Evolutionary conservation across 345 rosid genomes (phyloP), one percentile per base, ranked within the genome.

Genomic region (Lepidium aucheri): DNA sequence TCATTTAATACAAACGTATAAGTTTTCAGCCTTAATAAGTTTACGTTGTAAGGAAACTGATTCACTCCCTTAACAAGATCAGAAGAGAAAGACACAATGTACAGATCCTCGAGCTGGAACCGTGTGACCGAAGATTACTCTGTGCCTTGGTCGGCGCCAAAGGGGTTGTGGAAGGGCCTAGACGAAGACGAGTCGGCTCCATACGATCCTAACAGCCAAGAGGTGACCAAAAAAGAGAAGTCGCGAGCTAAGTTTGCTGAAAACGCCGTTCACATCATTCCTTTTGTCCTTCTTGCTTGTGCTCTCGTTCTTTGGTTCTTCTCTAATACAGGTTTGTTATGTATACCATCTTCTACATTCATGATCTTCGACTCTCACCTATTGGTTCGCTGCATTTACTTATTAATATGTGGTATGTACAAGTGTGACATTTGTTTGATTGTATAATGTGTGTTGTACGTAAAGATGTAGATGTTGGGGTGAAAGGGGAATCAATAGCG

Each of bases 271-370:
- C 98, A 89, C 72, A 6, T 87, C 1, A 93, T 93, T 60, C 98
- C 98, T 11, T 53, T 93, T 32, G 88, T 93, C 18, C 76, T 93
- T 34, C 79, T 92, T 39, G 46, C 82, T 18, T 89, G 95, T 69
- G 95, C 87, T 52, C 73, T 86, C 38, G 72, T 86, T 55, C 85
- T 93, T 2, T 93, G 98, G 98, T 74, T 89, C 74, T 85, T 84
- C 50, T 86, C 97, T 28, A 86, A 76, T 77, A 84, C 95, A 67
- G 85, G 98, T 88, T n/a, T n/a, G n/a, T n/a, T n/a, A 75, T 15
- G 32, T 26, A 9, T 33, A 53, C 42, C 42, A 20, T 13, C 16
- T 51, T 14, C 45, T 13, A 35, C 32, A 8, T 56, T 36, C 44
- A 26, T 42, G 26, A 53, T 68, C 43, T 35, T 46, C 47, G 34